A percentile compares a stretch with the other conserved stretches of the same genome.
These are phyloP conservation scores for Dendrobium nobile DNA, from an alignment of 106 monocot species.

Conservation along the genomic window DNA sequence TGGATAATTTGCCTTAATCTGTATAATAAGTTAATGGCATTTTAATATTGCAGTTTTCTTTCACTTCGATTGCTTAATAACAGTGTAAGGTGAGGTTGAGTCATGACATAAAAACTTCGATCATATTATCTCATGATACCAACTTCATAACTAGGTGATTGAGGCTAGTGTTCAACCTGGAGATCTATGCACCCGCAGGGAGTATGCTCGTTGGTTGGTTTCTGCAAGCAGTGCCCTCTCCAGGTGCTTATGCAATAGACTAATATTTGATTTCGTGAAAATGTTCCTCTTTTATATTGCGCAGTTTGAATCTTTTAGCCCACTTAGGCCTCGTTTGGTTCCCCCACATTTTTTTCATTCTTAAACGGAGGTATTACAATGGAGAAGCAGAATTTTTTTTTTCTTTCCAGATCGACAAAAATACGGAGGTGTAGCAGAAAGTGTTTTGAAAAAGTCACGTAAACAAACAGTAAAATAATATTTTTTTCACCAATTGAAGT, in stretches of 20 bases:
- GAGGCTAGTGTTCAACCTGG: slow-evolving; percentile 74
- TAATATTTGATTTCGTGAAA: not conserved
- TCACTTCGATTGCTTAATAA: not conserved
- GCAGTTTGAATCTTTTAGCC: not conserved
- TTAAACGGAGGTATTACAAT: too few relatives aligned
- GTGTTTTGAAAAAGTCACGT: too few relatives aligned
- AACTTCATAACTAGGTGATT: slow-evolving; percentile 66
- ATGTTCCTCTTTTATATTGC: not conserved
- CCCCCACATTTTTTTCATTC: too few relatives aligned
- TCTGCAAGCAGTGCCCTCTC: slow-evolving; percentile 73
- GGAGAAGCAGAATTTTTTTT: too few relatives aligned
- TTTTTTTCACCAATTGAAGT: too few relatives aligned
- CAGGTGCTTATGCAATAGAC: slow-evolving; percentile 31
- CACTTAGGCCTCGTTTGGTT: not conserved
- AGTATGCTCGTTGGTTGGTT: slow-evolving; percentile 99
- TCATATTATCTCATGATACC: not conserved
- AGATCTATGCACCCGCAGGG: slow-evolving; percentile 92
- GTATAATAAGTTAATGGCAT: not conserved
- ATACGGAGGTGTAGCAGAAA: too few relatives aligned
- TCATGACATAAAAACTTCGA: not conserved
- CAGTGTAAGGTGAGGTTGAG: not conserved
- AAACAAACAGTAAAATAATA: too few relatives aligned
- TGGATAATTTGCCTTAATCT: not conserved
- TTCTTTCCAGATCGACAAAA: too few relatives aligned
- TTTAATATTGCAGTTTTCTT: not conserved